These are phyloP conservation scores for Fagus sylvatica DNA, from an alignment of 306 rosid genomes.

Conservation along the genomic window DNA sequence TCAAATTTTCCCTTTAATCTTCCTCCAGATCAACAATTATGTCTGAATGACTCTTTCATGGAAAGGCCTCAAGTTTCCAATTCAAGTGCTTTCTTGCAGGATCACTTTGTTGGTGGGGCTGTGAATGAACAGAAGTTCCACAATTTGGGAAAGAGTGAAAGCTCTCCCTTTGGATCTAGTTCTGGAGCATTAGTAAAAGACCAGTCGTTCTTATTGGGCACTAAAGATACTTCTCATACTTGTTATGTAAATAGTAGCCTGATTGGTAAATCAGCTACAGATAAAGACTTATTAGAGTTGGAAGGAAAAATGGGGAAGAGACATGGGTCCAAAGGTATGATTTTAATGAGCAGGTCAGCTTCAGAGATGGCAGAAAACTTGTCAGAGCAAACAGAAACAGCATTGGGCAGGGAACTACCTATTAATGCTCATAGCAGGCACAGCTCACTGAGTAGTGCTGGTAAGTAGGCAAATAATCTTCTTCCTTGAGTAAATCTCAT, in stretches of 20 bases:
- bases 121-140: constrained; percentile 41
- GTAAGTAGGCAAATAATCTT: constrained; percentile 29
- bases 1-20: constrained; percentile 47
- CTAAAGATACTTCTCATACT: constrained; percentile 42
- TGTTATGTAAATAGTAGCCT: constrained; percentile 44
- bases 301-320: constrained; percentile 46
- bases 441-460: constrained; percentile 67
- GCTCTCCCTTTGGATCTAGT: constrained; percentile 45
- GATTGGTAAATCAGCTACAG: constrained; percentile 43
- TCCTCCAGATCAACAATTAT: constrained; percentile 50
- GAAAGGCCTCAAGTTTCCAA: constrained; percentile 44
- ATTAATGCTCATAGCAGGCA: constrained; percentile 55
- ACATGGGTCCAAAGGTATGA: constrained; percentile 38
- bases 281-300: constrained; percentile 47
- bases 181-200: constrained; percentile 51
- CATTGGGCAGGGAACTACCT: constrained; percentile 44
- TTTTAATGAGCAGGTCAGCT: constrained; percentile 32
- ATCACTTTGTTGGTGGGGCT: constrained; percentile 37
- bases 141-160: constrained; percentile 41
- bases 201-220: constrained; percentile 38
- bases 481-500: constrained; percentile 4
- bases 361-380: constrained; percentile 43
- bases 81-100: constrained; percentile 45
- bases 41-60: constrained; percentile 36
- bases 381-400: constrained; percentile 44